Evolutionary conservation across 2,329 filamentous ascomycete species (phyloP).

Genomic region (Dryadomyces quercivorus): DNA sequence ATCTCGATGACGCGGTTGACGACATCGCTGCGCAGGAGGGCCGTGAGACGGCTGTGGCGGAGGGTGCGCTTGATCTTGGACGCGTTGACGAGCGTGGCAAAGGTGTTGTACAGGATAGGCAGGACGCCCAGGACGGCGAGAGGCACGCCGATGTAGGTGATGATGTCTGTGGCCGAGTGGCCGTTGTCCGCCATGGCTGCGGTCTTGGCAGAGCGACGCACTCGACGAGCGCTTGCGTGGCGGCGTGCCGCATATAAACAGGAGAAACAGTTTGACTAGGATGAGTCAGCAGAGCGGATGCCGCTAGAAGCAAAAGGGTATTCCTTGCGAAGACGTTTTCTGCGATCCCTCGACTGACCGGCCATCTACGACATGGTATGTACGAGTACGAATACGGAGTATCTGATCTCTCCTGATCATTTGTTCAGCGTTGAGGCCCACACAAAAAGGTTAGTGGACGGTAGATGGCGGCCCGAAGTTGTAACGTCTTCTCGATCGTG

Average conservation of each 20-base stretch:
- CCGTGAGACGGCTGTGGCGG: conserved; percentile 40
- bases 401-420: too few species aligned
- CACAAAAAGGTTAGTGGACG: too few species aligned
- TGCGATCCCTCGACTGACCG: neutral
- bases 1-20: conserved; percentile 56
- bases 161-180: conserved; percentile 18
- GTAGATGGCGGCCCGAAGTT: too few species aligned
- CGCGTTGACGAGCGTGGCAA: conserved; percentile 45
- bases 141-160: conserved; percentile 24
- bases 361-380: too few species aligned
- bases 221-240: too few species aligned
- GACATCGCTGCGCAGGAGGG: conserved; percentile 49
- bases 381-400: too few species aligned
- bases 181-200: conserved; percentile 10
- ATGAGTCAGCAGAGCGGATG: neutral
- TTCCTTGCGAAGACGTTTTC: neutral
- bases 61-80: conserved; percentile 49
- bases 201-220: neutral
- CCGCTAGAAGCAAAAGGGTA: neutral
- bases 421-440: too few species aligned
- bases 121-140: conserved; percentile 32
- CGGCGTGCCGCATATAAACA: neutral
- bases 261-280: neutral
- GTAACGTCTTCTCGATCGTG: too few species aligned
- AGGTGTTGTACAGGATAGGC: conserved; percentile 54